Base-by-base conservation (phyloP, 2,329 filamentous ascomycete genomes). In the Chrysosporium queenslandicum region DNA sequence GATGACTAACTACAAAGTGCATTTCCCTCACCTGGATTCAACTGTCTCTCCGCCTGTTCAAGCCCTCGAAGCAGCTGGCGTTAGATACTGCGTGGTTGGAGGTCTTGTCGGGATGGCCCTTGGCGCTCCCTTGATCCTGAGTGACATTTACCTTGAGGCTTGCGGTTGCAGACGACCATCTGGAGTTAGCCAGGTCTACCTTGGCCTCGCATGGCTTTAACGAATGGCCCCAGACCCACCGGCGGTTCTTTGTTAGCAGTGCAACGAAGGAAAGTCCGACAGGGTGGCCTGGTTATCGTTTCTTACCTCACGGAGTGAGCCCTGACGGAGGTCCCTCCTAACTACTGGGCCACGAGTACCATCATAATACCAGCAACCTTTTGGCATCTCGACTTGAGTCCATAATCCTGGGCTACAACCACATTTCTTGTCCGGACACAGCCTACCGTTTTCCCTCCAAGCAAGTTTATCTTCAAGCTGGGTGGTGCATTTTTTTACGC, bases 71-170 rank as follows among this genome's bases (percentile, higher is more conserved):
- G 29, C 45, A 16, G 45, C 45, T 18, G 37, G 51, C 14, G 36
- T 53, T 34, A 48, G 45, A 43, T 25, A 53, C 51, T 53, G 51
- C 21, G 23, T 53, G 14, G 51, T 53, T 43, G 51, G 51, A n/a
- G 51, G 50, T 49, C 45, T 50, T 21, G 25, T 53, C 39, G 20
- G 43, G 12, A 40, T 42, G 14, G 37, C 45, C 23, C 36, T 39
- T 37, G 51, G 51, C 12, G 11, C 14, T 16, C 51, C 51, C 12
- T 21, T 50, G 39, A 20, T 53, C 21, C 37, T 34, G 14, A 43
- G 25, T 46, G 46, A 45, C 21, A 20, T 53, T 36, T 34, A 49
- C 16, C n/a, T n/a, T n/a, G n/a, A n/a, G n/a, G n/a, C 25, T 53
- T 29, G 51, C 46, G 18, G 20, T 53, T 53, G 51, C 51, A 50